Base-by-base conservation (phyloP, 352 stramenopile genomes). In the Pythium apleroticum region DNA sequence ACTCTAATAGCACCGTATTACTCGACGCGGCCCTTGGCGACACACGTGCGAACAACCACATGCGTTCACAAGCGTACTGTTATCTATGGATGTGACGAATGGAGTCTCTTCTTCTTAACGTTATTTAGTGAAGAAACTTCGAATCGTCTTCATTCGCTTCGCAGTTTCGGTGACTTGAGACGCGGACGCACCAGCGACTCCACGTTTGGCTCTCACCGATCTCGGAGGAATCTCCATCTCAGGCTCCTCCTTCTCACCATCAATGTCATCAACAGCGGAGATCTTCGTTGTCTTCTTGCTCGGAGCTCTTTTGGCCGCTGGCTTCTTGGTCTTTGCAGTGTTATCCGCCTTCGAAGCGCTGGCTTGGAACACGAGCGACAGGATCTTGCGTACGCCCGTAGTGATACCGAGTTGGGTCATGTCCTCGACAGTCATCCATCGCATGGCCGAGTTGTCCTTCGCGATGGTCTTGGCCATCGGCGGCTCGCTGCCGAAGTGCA, bases 331-430 rank as follows among this genome's bases (percentile, higher is more conserved):
- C 62, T 62, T 27, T 52, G 61, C 30, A 65, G 43, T 24, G 72
- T 50, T 20, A 9, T 15, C 46, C 12, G 35, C 24, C 2, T 28
- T 55, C n/a, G 43, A 8, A 19, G 45, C 53, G 5, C 37, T 59
- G 17, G 3, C 22, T 50, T 75, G 68, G 14, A 69, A 37, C 7
- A 92, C 76, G 7, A 90, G 73, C 30, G 84, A 57, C 37, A 97
- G 57, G 25, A 96, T 92, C 64, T 97, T 97, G 70, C 91, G 91
- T 49, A 94, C 84, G 37, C 89, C 88, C 0, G 88, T 96, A 1
- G 89, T 96, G 68, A 97, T 94, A 25, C 89, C 89, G 25, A 84
- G 66, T 61, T 89, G 67, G 48, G 81, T 60, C 78, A 96, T 95
- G 53, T 97, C 80, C 2, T 58, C 46, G 2, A 73, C 30, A n/a